Base-by-base conservation (phyloP, 441 rosid genomes). In the Gossypium davidsonii region DNA sequence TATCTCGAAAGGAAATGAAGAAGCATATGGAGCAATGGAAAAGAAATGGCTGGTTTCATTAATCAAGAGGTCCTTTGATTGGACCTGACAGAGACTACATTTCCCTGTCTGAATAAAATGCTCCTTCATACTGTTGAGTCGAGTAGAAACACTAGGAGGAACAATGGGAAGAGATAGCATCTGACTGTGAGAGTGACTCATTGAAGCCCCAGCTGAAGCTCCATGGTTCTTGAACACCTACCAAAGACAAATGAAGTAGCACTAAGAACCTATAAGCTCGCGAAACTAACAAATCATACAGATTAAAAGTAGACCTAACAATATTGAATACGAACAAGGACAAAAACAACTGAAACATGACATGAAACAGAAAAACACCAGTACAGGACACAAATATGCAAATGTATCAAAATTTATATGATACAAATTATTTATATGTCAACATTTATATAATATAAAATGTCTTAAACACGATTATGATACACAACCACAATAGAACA, bases 211-310 rank as follows among this genome's bases (percentile, higher is more conserved):
- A n/a, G 98, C 97, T 12, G 94, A 89, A 6, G 93, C 90, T 34
- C 94, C 90, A 55, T 91, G 88, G 83, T 92, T 94, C 94, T 94
- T 92, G 71, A 94, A 92, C 56, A 94, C 93, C 98, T 94, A 66
- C 14, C 66, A 74, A 68, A 51, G 34, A 69, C 77, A 76, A 48
- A 49, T 65, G 71, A 49, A 26, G 67, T 23, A 51, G 6, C 67
- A 75, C 34, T 28, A 67, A 46, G 6, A 21, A 55, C 49, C 53
- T 51, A 9, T 59, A 72, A 17, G 28, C 55, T 72, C 15, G 21
- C 49, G n/a, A 69, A 51, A 64, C 52, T 4, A 21, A 48, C 71
- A 48, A 11, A 3, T 34, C 8, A 34, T 34, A 34, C 39, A 34
- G 8, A 34, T 34, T 34, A 34, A 6, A 34, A 34, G 39, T 34